Percentiles rank a stretch among this genome's conserved stretches.
These are phyloP conservation scores for Oryza longistaminata DNA, from an alignment of 176 grass and related monocot species.

Conservation along the genomic window DNA sequence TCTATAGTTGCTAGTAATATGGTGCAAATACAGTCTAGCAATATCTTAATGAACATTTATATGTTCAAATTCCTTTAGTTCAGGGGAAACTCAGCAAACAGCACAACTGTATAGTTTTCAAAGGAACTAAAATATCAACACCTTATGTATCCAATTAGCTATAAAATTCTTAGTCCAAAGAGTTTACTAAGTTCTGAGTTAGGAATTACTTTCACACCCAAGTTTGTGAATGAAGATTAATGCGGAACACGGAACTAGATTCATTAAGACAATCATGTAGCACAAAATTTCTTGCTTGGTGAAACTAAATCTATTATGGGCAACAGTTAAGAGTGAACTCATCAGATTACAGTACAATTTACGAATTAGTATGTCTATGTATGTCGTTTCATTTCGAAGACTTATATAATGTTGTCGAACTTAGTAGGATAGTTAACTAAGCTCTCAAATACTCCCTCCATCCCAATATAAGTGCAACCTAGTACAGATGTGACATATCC, in stretches of 20 bases:
- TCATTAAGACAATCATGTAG: not conserved
- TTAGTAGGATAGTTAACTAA: slow-evolving; percentile 7
- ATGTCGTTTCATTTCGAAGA: not conserved
- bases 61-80: not conserved
- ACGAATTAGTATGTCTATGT: not conserved
- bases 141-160: not conserved
- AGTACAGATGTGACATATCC: no score
- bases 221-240: not conserved
- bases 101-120: not conserved
- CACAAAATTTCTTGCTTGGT: not conserved
- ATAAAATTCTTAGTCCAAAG: slow-evolving; percentile 12
- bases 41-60: not conserved
- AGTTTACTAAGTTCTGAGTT: not conserved
- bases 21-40: not conserved
- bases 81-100: not conserved
- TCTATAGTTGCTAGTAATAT: not conserved
- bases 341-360: not conserved
- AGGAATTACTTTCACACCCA: not conserved
- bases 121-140: slow-evolving; percentile 2
- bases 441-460: not conserved
- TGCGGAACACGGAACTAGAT: not conserved
- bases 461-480: no score
- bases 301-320: not conserved
- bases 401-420: not conserved
- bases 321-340: not conserved